Base-by-base conservation (phyloP, 768 basidiomycete genomes). In the Cystobasidium tubakii region DNA sequence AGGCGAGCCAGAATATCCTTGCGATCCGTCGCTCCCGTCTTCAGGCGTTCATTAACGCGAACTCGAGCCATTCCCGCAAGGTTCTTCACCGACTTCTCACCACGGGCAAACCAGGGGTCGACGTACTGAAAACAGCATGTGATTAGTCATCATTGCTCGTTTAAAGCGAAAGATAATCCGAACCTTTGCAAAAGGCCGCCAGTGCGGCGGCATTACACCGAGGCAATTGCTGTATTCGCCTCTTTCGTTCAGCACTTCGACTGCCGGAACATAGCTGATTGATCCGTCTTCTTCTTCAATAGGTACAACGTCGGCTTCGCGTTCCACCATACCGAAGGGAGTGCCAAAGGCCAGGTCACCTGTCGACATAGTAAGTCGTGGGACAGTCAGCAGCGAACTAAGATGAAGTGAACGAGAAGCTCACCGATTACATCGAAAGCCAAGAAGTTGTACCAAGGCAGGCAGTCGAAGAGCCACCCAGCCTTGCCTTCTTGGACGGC, bases 161-260 rank as follows among this genome's bases (percentile, higher is more conserved):
- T n/a, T n/a, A n/a, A n/a, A n/a, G n/a, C n/a, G n/a, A n/a, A n/a
- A n/a, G n/a, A n/a, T n/a, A n/a, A n/a, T n/a, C n/a, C n/a, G n/a
- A n/a, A n/a, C n/a, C n/a, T n/a, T n/a, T n/a, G 76, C 77, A 66
- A 76, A 78, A 6, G 77, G 78, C 46, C 82, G 85, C 85, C 88
- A 87, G 82, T 84, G 86, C 0, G 86, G 84, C 0, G 90, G 89
- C 19, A 93, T 83, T 12, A 86, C 87, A 17, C 91, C 92, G 84
- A 92, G 87, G 0, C 90, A 87, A 74, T 90, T 90, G 1, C 89
- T 89, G 81, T 85, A 93, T 80, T 91, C 91, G 74, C 92, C 92
- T 25, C 92, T 88, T 71, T 88, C 88, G 80, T 94, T 93, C 60
- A 95, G 85, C 76, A 94, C 91, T 78, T 76, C 63, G 23, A 80